Evolutionary conservation across 75 land plant species (phyloP).

Genomic region (Pinus tabuliformis): DNA sequence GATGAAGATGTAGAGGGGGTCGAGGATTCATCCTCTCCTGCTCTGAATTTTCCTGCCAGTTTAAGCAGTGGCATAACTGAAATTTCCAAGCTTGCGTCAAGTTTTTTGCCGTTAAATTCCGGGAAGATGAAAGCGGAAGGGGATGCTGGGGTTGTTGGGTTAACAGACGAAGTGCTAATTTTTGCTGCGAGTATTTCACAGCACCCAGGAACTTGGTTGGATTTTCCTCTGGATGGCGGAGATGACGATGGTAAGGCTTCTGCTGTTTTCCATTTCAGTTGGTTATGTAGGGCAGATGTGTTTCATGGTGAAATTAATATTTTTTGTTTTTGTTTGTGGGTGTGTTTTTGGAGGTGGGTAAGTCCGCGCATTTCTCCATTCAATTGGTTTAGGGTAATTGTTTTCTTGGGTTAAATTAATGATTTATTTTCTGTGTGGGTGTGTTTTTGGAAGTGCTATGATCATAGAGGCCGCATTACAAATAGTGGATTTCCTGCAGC

Average conservation of each 20-base stretch:
- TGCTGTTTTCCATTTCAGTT: background rate
- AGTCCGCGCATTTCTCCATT: background rate
- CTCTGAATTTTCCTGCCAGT: background rate
- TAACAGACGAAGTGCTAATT: constrained; percentile 35
- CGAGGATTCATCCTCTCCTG: background rate
- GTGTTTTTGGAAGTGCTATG: too few relatives aligned
- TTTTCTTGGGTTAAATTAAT: background rate
- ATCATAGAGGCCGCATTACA: too few relatives aligned
- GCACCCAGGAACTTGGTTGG: constrained; percentile 50
- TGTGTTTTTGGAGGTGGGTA: too few relatives aligned
- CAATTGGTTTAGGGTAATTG: background rate
- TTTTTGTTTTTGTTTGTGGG: too few relatives aligned
- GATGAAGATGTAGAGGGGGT: background rate
- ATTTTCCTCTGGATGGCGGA: constrained; percentile 31
- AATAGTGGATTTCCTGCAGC: too few relatives aligned
- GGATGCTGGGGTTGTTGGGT: constrained; percentile 16
- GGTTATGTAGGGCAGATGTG: background rate
- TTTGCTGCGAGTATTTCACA: constrained; percentile 27
- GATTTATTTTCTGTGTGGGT: too few relatives aligned
- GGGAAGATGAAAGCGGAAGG: background rate
- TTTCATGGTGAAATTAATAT: background rate
- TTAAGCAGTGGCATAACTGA: background rate
- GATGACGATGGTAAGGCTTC: constrained; percentile 24
- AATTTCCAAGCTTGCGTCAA: constrained; percentile 13
- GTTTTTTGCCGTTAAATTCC: constrained; percentile 8